Conservation (phyloP, 2,329 filamentous ascomycete genomes). For the Colletotrichum godetiae region DNA sequence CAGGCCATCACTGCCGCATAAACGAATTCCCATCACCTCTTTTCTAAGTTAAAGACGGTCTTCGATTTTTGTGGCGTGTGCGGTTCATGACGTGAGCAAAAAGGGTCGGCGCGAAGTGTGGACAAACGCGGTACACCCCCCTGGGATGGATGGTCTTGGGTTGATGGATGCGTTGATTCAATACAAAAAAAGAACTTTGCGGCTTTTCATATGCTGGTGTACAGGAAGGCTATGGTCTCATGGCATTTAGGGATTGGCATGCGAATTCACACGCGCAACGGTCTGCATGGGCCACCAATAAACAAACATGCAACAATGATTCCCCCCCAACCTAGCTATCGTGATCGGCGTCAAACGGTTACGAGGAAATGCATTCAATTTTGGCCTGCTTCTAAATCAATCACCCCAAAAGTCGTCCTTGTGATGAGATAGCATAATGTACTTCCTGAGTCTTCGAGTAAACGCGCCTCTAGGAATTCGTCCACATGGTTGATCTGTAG, state of each 20-base stretch:
- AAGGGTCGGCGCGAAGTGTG: slow-evolving; percentile 18
- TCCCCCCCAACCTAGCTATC: slow-evolving; percentile 19
- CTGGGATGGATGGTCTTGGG: slow-evolving; percentile 37
- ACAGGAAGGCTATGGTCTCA: slow-evolving; percentile 45
- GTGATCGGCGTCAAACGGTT: slow-evolving; percentile 21
- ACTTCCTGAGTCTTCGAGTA: too few species aligned
- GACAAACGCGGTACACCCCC: slow-evolving; percentile 21
- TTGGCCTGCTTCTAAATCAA: neutral
- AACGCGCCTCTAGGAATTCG: too few species aligned
- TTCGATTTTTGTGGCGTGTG: slow-evolving; percentile 9
- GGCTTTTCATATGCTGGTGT: slow-evolving; percentile 44
- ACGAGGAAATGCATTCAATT: slow-evolving; percentile 47
- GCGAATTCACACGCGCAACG: slow-evolving; percentile 39
- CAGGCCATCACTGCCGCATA: slow-evolving; percentile 75
- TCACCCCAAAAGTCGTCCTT: neutral
- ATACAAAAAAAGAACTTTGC: slow-evolving; percentile 38
- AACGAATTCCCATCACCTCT: slow-evolving; percentile 39
- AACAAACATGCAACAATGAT: slow-evolving; percentile 36
- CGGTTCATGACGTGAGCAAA: slow-evolving; percentile 19
- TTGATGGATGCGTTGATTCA: slow-evolving; percentile 31
- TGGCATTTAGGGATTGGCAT: slow-evolving; percentile 51
- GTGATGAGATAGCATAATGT: neutral
- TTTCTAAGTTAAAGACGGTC: neutral
- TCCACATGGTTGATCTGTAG: too few species aligned
- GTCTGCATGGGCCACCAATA: slow-evolving; percentile 34